Evolutionary conservation across 371 early-diverging fungal species (phyloP).

Genomic region (Mortierella sp.): DNA sequence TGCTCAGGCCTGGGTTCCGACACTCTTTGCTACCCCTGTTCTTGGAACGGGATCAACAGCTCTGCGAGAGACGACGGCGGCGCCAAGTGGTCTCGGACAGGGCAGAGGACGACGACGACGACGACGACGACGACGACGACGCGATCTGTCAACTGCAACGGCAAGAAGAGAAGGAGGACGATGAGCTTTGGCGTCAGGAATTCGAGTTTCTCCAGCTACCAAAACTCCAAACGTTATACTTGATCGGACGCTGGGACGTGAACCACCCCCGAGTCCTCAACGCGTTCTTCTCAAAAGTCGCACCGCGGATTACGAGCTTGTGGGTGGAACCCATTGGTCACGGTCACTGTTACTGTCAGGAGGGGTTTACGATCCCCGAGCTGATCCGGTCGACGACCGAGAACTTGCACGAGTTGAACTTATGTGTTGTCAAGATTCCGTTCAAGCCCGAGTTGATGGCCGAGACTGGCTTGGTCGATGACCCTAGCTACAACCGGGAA

Average conservation of each 20-base stretch:
- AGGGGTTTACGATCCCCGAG: neutral
- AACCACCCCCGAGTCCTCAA: neutral
- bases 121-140: neutral
- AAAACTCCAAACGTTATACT: neutral
- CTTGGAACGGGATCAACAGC: neutral
- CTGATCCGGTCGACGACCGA: neutral
- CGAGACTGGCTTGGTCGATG: neutral
- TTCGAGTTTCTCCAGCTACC: neutral
- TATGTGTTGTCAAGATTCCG: neutral
- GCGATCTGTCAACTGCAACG: neutral
- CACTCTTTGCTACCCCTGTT: neutral
- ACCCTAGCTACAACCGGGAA: no score
- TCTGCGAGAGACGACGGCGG: neutral
- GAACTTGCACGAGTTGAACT: neutral
- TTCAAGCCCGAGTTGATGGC: neutral
- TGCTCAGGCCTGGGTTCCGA: neutral
- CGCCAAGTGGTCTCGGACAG: neutral
- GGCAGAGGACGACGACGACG: neutral
- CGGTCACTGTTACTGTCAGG: no score
- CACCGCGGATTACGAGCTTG: neutral
- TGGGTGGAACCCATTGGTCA: no score
- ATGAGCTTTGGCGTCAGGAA: neutral
- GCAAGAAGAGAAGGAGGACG: neutral
- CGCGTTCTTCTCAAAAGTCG: neutral
- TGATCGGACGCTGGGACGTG: neutral